Conservation (phyloP, 306 rosid genomes). For the Corylus avellana region DNA sequence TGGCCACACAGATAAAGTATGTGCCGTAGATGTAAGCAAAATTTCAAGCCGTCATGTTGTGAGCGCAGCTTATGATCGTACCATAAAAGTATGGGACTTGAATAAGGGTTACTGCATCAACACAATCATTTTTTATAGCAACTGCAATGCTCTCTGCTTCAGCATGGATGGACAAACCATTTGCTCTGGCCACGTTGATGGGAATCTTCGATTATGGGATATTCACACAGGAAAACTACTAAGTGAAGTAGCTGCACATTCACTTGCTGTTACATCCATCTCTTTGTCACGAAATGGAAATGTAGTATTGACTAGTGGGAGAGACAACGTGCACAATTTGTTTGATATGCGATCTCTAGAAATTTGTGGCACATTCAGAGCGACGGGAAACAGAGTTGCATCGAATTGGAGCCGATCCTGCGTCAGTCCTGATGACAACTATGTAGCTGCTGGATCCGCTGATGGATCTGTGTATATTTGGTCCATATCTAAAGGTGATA, state of each 20-base stretch:
- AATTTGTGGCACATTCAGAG: conserved; percentile 82
- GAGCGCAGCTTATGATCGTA: conserved; percentile 94
- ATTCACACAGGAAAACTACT: conserved; percentile 77
- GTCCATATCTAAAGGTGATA: conserved; percentile 74
- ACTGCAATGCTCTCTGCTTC: conserved; percentile 87
- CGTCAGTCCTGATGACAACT: conserved; percentile 86
- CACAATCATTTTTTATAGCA: conserved; percentile 76
- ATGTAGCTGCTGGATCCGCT: conserved; percentile 92
- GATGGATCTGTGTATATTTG: conserved; percentile 88
- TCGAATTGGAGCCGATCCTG: conserved; percentile 98
- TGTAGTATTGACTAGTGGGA: conserved; percentile 81
- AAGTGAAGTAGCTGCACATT: conserved; percentile 93
- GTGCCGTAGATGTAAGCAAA: conserved; percentile 93
- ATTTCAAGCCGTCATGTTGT: conserved; percentile 81
- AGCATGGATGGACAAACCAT: conserved; percentile 89
- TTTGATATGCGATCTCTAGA: conserved; percentile 85
- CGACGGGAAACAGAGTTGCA: conserved; percentile 74
- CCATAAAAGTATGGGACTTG: conserved; percentile 95
- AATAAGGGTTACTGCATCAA: conserved; percentile 91
- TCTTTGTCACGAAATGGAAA: conserved; percentile 85
- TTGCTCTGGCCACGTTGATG: conserved; percentile 92
- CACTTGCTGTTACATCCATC: conserved; percentile 77
- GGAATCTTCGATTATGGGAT: conserved; percentile 93
- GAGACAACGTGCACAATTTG: conserved; percentile 87
- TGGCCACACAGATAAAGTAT: conserved; percentile 93